Percentiles rank a stretch among this genome's conserved stretches.
Conservation (phyloP, 2,329 filamentous ascomycete species). For the Fonsecaea nubica region DNA sequence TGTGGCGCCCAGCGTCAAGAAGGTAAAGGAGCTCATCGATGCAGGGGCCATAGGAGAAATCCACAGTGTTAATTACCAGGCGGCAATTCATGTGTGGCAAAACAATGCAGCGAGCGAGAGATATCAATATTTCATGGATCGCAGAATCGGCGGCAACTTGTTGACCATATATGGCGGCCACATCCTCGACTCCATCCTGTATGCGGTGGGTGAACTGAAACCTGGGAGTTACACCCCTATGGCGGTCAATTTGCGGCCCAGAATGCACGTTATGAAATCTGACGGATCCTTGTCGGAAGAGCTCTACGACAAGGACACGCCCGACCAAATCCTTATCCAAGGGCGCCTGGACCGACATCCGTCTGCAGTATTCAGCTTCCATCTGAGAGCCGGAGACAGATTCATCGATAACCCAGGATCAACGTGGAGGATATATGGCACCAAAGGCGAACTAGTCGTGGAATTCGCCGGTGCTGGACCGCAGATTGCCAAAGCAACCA, state of each 20-base stretch:
- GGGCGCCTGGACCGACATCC: constrained; percentile 35
- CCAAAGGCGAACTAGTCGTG: constrained; percentile 51
- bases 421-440: constrained; percentile 43
- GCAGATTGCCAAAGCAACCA: constrained; percentile 52
- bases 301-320: constrained; percentile 38
- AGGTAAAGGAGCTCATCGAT: constrained; percentile 55
- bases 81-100: constrained; percentile 47
- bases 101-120: constrained; percentile 40
- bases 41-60: constrained; percentile 59
- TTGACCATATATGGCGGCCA: constrained; percentile 50
- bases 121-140: constrained; percentile 58
- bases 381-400: constrained; percentile 37
- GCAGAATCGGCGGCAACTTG: constrained; percentile 53
- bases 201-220: constrained; percentile 38
- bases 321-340: constrained; percentile 41
- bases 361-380: constrained; percentile 37
- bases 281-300: constrained; percentile 38
- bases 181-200: constrained; percentile 38
- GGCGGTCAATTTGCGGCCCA: constrained; percentile 34
- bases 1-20: constrained; percentile 53
- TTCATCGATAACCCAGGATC: constrained; percentile 39
- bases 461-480: constrained; percentile 46
- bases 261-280: constrained; percentile 35
- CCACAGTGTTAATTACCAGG: constrained; percentile 57
- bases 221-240: constrained; percentile 34